Conservation (phyloP, 768 basidiomycete genomes). For the Amanita exitialis region DNA sequence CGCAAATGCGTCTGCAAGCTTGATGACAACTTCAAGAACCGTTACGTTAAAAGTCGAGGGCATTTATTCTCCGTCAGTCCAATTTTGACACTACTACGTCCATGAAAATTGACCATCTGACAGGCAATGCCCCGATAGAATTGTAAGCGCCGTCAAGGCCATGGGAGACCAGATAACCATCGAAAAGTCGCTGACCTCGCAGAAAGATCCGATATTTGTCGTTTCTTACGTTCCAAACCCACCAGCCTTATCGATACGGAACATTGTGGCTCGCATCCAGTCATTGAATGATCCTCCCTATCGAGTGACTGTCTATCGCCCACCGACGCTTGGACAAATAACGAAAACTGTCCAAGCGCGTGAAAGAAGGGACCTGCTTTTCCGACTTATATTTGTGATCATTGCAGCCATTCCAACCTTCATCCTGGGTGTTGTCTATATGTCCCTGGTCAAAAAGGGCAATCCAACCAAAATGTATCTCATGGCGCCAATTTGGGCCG, state of each 20-base stretch:
- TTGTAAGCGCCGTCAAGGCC: conserved; percentile 29
- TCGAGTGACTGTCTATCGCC: conserved; percentile 31
- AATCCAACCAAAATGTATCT: conserved; percentile 39
- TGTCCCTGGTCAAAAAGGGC: conserved; percentile 46
- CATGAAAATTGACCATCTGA: conserved; percentile 3
- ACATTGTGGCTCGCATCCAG: conserved; percentile 39
- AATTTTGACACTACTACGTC: background rate
- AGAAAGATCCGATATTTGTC: conserved; percentile 34
- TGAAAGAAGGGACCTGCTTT: conserved; percentile 44
- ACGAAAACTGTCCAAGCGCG: conserved; percentile 44
- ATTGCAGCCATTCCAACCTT: conserved; percentile 71
- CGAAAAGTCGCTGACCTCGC: conserved; percentile 25
- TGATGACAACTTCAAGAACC: conserved; percentile 11
- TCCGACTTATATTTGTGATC: conserved; percentile 46
- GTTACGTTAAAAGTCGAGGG: conserved; percentile 55
- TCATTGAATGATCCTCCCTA: conserved; percentile 32
- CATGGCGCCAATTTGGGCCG: conserved; percentile 52
- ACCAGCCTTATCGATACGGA: conserved; percentile 56
- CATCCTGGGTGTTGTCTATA: conserved; percentile 68
- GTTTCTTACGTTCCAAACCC: conserved; percentile 41
- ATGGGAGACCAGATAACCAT: conserved; percentile 27
- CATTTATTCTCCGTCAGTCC: conserved; percentile 49
- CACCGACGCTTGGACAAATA: conserved; percentile 52
- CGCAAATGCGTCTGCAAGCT: background rate
- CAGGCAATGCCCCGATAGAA: conserved; percentile 37